These are phyloP conservation scores for Fusarium nelsonii DNA, from an alignment of 2,329 filamentous ascomycete species.

Conservation along the genomic window DNA sequence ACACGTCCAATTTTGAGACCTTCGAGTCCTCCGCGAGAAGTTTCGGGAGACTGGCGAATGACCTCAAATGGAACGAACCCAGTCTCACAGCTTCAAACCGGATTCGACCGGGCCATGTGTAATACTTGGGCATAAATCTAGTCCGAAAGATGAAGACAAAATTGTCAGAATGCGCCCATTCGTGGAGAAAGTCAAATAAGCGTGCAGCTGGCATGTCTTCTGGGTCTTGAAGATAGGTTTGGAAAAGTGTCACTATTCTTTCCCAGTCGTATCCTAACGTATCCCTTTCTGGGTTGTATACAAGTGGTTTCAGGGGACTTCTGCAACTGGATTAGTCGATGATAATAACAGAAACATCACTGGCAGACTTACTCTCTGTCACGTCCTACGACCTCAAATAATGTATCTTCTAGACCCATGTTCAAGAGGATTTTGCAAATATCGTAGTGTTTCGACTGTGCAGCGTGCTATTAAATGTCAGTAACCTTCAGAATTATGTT, in stretches of 20 bases:
- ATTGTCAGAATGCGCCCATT: slow-evolving; percentile 17
- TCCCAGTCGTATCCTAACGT: not conserved
- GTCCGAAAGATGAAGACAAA: slow-evolving; percentile 14
- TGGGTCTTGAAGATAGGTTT: slow-evolving; percentile 35
- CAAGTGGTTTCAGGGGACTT: not conserved
- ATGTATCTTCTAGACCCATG: slow-evolving; percentile 26
- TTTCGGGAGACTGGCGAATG: fast-evolving
- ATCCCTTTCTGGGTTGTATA: not conserved
- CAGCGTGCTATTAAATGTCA: slow-evolving; percentile 32
- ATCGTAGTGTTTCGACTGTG: not conserved
- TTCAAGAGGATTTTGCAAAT: slow-evolving; percentile 31
- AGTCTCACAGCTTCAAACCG: slow-evolving; percentile 46
- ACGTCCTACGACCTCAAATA: not conserved
- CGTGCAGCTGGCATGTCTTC: slow-evolving; percentile 27
- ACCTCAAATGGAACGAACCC: slow-evolving; percentile 26
- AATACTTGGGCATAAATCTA: slow-evolving; percentile 39
- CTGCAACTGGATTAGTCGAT: no score
- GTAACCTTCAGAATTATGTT: no score
- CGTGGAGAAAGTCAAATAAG: slow-evolving; percentile 28
- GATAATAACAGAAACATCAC: no score
- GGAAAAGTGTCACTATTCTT: slow-evolving; percentile 35
- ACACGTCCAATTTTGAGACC: slow-evolving; percentile 15
- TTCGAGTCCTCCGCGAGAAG: slow-evolving; percentile 21
- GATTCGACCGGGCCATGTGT: slow-evolving; percentile 4
- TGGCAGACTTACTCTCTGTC: not conserved